Conservation (phyloP, 164 flowering plant species). For the Umbellularia californica region DNA sequence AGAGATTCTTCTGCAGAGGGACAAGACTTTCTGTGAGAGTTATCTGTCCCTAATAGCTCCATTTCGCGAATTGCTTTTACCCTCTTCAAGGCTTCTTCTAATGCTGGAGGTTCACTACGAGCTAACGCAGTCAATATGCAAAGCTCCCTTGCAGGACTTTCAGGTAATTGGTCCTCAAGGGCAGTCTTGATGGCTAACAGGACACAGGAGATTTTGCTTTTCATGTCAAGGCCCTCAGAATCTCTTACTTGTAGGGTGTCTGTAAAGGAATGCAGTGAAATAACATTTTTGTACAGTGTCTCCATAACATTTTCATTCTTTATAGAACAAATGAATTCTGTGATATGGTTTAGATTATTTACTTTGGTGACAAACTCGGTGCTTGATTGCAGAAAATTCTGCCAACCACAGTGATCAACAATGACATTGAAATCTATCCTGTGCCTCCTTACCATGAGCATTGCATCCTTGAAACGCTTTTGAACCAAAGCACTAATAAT, state of each 20-base stretch:
- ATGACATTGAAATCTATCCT: constrained; percentile 89
- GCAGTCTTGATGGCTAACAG: constrained; percentile 65
- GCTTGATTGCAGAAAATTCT: constrained; percentile 53
- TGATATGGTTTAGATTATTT: constrained; percentile 69
- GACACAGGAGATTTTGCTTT: constrained; percentile 63
- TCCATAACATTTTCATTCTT: constrained; percentile 67
- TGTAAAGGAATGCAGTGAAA: constrained; percentile 25
- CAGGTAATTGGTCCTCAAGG: constrained; percentile 66
- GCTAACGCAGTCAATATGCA: constrained; percentile 96
- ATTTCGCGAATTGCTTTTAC: constrained; percentile 70
- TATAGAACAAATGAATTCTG: constrained; percentile 83
- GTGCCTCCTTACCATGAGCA: constrained; percentile 83
- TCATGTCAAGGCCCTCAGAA: constrained; percentile 15
- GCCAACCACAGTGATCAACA: constrained; percentile 82
- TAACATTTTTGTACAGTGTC: constrained; percentile 57
- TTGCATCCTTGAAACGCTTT: constrained; percentile 81
- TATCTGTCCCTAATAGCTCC: constrained; percentile 53
- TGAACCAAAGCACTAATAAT: constrained; percentile 75
- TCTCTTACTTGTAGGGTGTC: constrained; percentile 18
- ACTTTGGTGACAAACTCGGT: constrained; percentile 84
- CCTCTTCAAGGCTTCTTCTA: constrained; percentile 87
- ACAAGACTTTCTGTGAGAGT: constrained; percentile 33
- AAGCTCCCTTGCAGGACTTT: constrained; percentile 84
- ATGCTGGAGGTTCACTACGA: constrained; percentile 83
- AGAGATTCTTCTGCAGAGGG: constrained; percentile 97